These are phyloP conservation scores for Blastobotrys capitulatus DNA, from an alignment of 1,139 yeast species.

Conservation along the genomic window DNA sequence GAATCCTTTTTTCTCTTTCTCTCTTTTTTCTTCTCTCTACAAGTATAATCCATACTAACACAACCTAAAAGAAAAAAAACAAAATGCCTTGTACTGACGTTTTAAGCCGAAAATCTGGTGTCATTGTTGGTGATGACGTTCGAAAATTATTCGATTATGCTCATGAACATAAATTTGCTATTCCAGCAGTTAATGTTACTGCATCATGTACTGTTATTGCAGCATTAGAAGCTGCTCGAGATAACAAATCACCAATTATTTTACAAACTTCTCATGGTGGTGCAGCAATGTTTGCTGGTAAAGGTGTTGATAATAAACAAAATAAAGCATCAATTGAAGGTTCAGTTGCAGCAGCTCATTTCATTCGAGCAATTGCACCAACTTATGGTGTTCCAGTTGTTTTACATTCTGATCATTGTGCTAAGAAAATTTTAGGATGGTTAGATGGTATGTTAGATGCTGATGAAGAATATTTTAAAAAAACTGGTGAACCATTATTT, in stretches of 20 bases:
- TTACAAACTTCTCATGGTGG: slow-evolving; percentile 99
- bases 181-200: slow-evolving; percentile 97
- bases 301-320: slow-evolving; percentile 92
- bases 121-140: slow-evolving; percentile 98
- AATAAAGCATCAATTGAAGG: slow-evolving; percentile 95
- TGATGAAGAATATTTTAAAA: slow-evolving; percentile 85
- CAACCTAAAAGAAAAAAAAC: no score
- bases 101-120: slow-evolving; percentile 90
- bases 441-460: slow-evolving; percentile 96
- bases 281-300: slow-evolving; percentile 94
- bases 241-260: slow-evolving; percentile 90
- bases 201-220: slow-evolving; percentile 96
- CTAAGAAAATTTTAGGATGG: slow-evolving; percentile 97
- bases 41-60: no score
- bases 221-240: slow-evolving; percentile 98
- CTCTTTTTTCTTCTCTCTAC: background rate
- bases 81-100: slow-evolving; percentile 45
- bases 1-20: background rate
- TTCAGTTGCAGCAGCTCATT: slow-evolving; percentile 96
- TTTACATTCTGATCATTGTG: slow-evolving; percentile 98
- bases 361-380: slow-evolving; percentile 95
- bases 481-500: slow-evolving; percentile 90
- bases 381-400: slow-evolving; percentile 94
- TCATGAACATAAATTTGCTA: slow-evolving; percentile 89
- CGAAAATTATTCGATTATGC: slow-evolving; percentile 84